Percentiles rank a stretch among this genome's conserved stretches.
phyloP scores from a whole-genome alignment of 2,329 filamentous ascomycete species.

The Pseudocercospora cruenta region DNA sequence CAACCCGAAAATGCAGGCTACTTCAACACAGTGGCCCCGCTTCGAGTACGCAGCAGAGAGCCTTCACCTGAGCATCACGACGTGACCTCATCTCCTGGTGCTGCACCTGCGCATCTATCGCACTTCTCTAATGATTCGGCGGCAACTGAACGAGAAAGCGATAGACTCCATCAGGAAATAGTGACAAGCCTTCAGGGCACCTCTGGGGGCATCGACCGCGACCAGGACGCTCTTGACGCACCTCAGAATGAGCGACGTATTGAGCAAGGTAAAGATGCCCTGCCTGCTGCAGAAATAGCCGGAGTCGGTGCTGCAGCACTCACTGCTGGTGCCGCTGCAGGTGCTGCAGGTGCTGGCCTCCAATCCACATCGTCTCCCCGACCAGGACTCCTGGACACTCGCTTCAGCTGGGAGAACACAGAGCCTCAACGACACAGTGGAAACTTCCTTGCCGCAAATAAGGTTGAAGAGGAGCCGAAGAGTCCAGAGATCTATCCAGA shows the following conservation, averaged over 20 bases:
- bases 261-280: constrained; percentile 32
- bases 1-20: constrained; percentile 17
- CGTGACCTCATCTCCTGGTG: neutral
- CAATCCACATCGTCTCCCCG: constrained; percentile 1
- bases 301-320: constrained; percentile 8
- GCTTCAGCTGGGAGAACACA: constrained; percentile 45
- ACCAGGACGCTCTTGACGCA: constrained; percentile 37
- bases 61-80: constrained; percentile 33
- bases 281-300: constrained; percentile 29
- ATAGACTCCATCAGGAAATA: constrained; percentile 73
- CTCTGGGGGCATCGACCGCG: constrained; percentile 28
- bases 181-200: constrained; percentile 62
- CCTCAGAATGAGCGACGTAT: constrained; percentile 30
- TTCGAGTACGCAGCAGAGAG: constrained; percentile 25
- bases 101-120: constrained; percentile 14
- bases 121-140: constrained; percentile 27
- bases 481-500: constrained; percentile 36
- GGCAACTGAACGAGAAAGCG: constrained; percentile 67
- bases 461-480: constrained; percentile 22
- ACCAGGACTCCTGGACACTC: constrained; percentile 36
- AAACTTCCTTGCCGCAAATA: constrained; percentile 2
- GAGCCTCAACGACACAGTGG: constrained; percentile 10
- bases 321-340: constrained; percentile 12
- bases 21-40: constrained; percentile 28
- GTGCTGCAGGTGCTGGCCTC: constrained; percentile 3